A percentile compares a stretch with the other conserved stretches of the same genome.
phyloP scores from a whole-genome alignment of 2,329 filamentous ascomycete genomes.

The Bimuria novae-zelandiae region DNA sequence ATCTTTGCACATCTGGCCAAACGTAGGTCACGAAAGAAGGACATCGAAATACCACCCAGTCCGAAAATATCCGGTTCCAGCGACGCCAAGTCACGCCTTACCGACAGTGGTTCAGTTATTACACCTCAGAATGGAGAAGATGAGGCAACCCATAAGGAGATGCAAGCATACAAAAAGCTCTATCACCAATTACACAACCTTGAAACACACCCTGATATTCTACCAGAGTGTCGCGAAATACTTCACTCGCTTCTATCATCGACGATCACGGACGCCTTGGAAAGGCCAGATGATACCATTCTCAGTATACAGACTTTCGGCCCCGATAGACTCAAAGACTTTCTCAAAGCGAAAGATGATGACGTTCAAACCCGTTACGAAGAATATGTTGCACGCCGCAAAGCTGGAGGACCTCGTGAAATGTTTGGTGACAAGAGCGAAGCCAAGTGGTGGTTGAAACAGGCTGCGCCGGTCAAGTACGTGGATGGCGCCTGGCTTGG shows the following conservation, averaged over 20 bases:
- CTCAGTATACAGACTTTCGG: conserved; percentile 40
- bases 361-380: conserved; percentile 39
- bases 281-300: conserved; percentile 27
- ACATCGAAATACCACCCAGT: conserved; percentile 20
- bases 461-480: conserved; percentile 51
- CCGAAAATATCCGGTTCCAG: conserved; percentile 8
- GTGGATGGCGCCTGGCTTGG: conserved; percentile 58
- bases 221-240: conserved; percentile 40
- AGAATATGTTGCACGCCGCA: conserved; percentile 43
- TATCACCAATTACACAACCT: conserved; percentile 51
- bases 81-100: background rate
- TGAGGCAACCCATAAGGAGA: background rate
- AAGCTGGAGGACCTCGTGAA: conserved; percentile 41
- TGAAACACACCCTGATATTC: conserved; percentile 42
- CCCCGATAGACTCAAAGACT: conserved; percentile 24
- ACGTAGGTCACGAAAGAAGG: conserved; percentile 19
- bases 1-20: conserved; percentile 16
- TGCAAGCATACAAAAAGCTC: conserved; percentile 35
- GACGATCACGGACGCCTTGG: conserved; percentile 30
- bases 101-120: background rate
- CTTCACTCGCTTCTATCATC: conserved; percentile 45
- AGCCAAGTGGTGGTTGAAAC: conserved; percentile 49
- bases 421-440: conserved; percentile 43
- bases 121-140: background rate
- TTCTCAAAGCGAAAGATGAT: conserved; percentile 40